Base-by-base conservation (phyloP, 2,329 filamentous ascomycete genomes). In the Fusarium secorum region DNA sequence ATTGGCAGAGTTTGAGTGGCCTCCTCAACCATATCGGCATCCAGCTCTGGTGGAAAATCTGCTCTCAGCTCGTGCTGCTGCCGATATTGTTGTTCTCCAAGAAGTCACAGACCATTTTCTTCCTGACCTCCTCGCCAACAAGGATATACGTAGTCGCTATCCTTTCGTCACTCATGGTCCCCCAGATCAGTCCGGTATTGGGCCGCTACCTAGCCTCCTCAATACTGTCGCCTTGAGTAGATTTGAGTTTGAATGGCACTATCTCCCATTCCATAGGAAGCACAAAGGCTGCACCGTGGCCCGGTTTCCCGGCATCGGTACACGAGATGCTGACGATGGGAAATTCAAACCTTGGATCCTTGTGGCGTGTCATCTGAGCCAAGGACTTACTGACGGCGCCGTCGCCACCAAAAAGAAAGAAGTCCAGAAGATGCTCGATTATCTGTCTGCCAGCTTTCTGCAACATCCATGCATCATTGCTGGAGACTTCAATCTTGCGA, bases 91-190 rank as follows among this genome's bases (percentile, higher is more conserved):
- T 13, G 80, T 87, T 6, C 81, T 92, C 9, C 85, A 92, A 75
- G 90, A 91, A 78, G 87, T 91, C 3, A 90, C 89, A 0, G 89
- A 91, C 66, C 83, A 87, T 42, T 90, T 91, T 65, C 83, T 92
- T 1, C 82, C 83, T 1, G 85, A 83, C 61, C 79, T 92, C 1
- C 84, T 91, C 4, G 73, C 75, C 5, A 77, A 87, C 59, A 64
- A 79, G 4, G 73, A 78, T 4, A 80, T 91, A 28, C 82, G 83
- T 32, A 70, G 78, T 15, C 79, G 76, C 4, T 91, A 90, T 68
- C 82, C 85, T 3, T 91, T 85, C 74, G 78, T 81, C n/a, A 88
- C 87, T 4, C 85, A 90, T 74, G 87, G 84, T 0, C 86, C 88
- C 2, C 87, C 89, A 0, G 75, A 80, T 11, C 85, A 90, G 67